Conservation (phyloP, 805 yeast species). For the Lipomyces yamanashiensis region DNA sequence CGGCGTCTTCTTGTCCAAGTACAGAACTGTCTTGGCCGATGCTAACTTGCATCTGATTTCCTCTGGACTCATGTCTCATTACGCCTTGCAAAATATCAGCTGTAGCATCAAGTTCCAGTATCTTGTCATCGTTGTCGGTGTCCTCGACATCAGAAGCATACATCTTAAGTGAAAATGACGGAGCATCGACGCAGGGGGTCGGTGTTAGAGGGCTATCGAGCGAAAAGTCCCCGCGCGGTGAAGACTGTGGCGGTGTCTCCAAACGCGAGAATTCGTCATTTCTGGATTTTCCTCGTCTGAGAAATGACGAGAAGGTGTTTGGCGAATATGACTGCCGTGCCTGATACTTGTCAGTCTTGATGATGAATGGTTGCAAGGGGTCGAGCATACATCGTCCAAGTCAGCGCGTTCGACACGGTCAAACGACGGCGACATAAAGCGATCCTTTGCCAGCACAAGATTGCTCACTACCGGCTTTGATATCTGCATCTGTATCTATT, state of each 20-base stretch:
- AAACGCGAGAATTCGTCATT: background rate
- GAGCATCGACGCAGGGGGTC: background rate
- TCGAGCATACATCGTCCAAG: background rate
- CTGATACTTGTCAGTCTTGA: background rate
- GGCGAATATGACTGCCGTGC: background rate
- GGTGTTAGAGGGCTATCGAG: background rate
- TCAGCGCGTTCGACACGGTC: background rate
- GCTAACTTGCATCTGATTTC: background rate
- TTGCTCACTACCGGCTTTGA: background rate
- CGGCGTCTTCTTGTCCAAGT: slow-evolving; percentile 5
- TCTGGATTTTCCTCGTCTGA: background rate
- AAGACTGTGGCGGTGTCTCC: slow-evolving; percentile 10
- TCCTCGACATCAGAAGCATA: background rate
- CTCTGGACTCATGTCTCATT: background rate
- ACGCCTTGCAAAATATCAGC: background rate
- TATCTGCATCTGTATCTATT: background rate
- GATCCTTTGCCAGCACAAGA: background rate
- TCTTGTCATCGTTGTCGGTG: background rate
- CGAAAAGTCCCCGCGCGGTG: background rate
- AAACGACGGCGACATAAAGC: background rate
- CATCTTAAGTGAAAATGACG: background rate
- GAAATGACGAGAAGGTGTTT: background rate
- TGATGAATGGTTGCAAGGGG: background rate
- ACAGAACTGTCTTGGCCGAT: background rate
- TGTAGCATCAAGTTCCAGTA: background rate